These are phyloP conservation scores for Myxozyma lipomycoides DNA, from an alignment of 805 yeast genomes.

Conservation along the genomic window DNA sequence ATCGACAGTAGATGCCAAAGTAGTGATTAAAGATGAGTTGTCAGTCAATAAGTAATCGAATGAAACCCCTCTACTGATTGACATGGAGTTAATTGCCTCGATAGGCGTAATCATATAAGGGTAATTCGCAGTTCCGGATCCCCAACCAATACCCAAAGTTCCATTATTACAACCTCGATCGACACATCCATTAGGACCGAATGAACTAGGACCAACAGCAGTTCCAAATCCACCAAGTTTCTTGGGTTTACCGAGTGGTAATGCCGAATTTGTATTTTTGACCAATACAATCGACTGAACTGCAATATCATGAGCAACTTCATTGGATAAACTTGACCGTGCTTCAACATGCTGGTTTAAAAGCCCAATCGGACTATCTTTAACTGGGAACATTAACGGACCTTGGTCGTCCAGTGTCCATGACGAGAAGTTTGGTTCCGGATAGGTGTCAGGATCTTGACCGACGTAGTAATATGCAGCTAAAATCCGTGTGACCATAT, in stretches of 20 bases:
- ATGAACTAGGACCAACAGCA: constrained; percentile 50
- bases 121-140: constrained; percentile 56
- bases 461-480: constrained; percentile 53
- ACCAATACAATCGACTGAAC: constrained; percentile 55
- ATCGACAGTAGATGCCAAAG: constrained; percentile 49
- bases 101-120: constrained; percentile 57
- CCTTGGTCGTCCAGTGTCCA: constrained; percentile 57
- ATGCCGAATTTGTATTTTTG: constrained; percentile 49
- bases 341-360: constrained; percentile 56
- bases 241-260: constrained; percentile 47
- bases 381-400: constrained; percentile 52
- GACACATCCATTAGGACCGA: constrained; percentile 49
- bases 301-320: constrained; percentile 51
- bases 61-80: constrained; percentile 45
- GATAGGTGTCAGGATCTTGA: constrained; percentile 39
- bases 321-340: constrained; percentile 41
- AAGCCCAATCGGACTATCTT: constrained; percentile 51
- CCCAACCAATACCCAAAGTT: constrained; percentile 57
- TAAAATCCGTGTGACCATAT: constrained; percentile 58
- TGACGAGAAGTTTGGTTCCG: constrained; percentile 52
- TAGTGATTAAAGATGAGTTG: constrained; percentile 44
- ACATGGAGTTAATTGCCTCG: constrained; percentile 51
- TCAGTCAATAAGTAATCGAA: constrained; percentile 47
- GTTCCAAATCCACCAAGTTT: constrained; percentile 47
- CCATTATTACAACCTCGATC: constrained; percentile 55